Base-by-base conservation (phyloP, 1,139 yeast genomes). In the Zygosaccharomyces pseudobailii region DNA sequence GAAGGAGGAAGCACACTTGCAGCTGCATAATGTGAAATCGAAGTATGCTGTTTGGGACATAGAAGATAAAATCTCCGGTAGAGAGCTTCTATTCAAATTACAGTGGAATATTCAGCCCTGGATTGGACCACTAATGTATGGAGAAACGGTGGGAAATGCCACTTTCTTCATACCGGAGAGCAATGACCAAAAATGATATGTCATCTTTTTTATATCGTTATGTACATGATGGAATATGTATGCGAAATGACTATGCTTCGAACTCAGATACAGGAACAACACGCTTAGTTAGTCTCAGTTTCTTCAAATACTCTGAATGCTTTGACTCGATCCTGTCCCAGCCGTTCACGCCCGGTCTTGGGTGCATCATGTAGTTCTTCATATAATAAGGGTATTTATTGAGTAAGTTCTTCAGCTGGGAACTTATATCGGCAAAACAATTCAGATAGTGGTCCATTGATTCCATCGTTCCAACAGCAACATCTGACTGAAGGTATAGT, bases 41-140 rank as follows among this genome's bases (percentile, higher is more conserved):
- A 84, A 87, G 65, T 92, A 92, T 66, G 79, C 88, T 0, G 89
- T 89, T 9, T 92, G 95, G 88, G 98, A 92, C 67, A 78, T 84
- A 43, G 85, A 83, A 59, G 78, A 78, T 47, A 71, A 80, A 19
- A 80, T 89, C 57, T 72, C 80, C 50, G 80, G 78, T 47, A 80
- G 88, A 61, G 80, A 83, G 31, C 89, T 95, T 7, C 73, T 72
- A 4, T 73, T 90, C 47, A 79, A 74, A 54, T 73, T 92, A 47
- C 92, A 87, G 55, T 92, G 96, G 94, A 90, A 90, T 65, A 75
- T 90, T 45, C 97, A 92, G 70, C 98, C 98, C 3, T 76, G 82
- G 66, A 79, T 90, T 7, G 98, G 98, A 5, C 82, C 89, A 3
- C 71, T 92, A 55, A 63, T 81, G 0, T 86, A 71, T 66, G 97